phyloP scores from a whole-genome alignment of 2,329 filamentous ascomycete genomes.

The Aspergillus versicolor region DNA sequence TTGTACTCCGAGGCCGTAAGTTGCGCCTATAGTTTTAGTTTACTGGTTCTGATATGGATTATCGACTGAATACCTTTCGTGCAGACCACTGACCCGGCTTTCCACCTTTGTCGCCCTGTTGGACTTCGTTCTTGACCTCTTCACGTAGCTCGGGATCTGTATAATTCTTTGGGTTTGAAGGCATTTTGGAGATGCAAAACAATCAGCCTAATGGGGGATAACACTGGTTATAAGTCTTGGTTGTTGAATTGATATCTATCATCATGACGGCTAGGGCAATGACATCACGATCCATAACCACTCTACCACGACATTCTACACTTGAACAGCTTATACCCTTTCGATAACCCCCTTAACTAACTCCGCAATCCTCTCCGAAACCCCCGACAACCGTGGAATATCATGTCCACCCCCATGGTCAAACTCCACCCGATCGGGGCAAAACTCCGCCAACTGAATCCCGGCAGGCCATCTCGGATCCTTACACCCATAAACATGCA shows the following conservation, averaged over 20 bases:
- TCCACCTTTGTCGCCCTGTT: conserved; percentile 48
- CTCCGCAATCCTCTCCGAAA: not conserved
- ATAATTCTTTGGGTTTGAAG: conserved; percentile 45
- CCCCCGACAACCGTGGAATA: not conserved
- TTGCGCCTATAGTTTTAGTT: conserved; percentile 36
- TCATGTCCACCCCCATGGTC: conserved; percentile 7
- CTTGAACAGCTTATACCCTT: not conserved
- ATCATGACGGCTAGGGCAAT: not conserved
- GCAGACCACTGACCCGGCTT: conserved; percentile 52
- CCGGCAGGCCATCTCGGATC: conserved; percentile 2
- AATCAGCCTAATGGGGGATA: no score
- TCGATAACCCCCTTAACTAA: not conserved
- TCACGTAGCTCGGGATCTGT: conserved; percentile 48
- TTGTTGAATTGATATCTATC: not conserved
- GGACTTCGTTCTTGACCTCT: conserved; percentile 48
- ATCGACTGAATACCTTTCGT: conserved; percentile 37
- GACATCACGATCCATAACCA: not conserved
- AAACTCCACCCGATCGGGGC: not conserved
- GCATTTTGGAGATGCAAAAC: not conserved
- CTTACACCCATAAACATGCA: conserved; percentile 3
- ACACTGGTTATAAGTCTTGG: not conserved
- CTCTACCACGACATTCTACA: not conserved
- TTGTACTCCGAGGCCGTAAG: conserved; percentile 51
- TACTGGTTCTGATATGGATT: not conserved
- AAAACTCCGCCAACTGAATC: conserved; percentile 8